These are phyloP conservation scores for Aspergillus campestris DNA, from an alignment of 495 filamentous ascomycete genomes.

Conservation along the genomic window DNA sequence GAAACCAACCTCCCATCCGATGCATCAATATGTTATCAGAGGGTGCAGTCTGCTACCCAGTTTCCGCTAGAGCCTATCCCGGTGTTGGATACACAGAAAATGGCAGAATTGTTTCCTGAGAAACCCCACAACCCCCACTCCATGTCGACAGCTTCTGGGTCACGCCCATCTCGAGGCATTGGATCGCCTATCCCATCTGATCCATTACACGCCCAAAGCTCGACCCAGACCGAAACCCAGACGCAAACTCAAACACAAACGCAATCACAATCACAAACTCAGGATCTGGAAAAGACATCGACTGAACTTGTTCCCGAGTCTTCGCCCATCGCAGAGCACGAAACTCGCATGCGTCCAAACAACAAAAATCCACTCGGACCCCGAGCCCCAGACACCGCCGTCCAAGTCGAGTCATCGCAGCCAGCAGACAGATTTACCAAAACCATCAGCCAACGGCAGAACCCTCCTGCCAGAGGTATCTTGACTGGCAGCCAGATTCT, in stretches of 20 bases:
- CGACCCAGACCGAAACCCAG: not conserved
- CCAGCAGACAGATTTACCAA: constrained; percentile 23
- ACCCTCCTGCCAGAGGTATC: constrained; percentile 13
- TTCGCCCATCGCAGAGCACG: constrained; percentile 22
- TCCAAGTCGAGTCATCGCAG: constrained; percentile 41
- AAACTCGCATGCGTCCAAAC: constrained; percentile 4
- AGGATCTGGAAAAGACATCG: constrained; percentile 12
- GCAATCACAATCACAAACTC: constrained; percentile 12
- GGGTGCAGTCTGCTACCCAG: constrained; percentile 33
- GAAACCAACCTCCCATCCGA: constrained; percentile 31
- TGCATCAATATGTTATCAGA: constrained; percentile 33
- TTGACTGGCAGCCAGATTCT: constrained; percentile 33
- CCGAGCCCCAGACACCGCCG: constrained; percentile 18
- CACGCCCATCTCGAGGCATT: constrained; percentile 5
- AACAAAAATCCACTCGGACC: constrained; percentile 14
- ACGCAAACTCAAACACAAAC: constrained; percentile 17
- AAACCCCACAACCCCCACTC: constrained; percentile 16
- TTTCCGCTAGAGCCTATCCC: constrained; percentile 38
- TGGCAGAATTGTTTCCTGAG: constrained; percentile 35
- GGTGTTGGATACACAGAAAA: constrained; percentile 32
- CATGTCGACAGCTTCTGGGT: not conserved
- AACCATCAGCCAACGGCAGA: constrained; percentile 1
- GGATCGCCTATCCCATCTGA: not conserved
- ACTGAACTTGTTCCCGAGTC: constrained; percentile 37
- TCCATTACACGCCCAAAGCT: not conserved